These are phyloP conservation scores for Stemphylium vesicarium DNA, from an alignment of 2,329 filamentous ascomycete genomes.

Conservation along the genomic window DNA sequence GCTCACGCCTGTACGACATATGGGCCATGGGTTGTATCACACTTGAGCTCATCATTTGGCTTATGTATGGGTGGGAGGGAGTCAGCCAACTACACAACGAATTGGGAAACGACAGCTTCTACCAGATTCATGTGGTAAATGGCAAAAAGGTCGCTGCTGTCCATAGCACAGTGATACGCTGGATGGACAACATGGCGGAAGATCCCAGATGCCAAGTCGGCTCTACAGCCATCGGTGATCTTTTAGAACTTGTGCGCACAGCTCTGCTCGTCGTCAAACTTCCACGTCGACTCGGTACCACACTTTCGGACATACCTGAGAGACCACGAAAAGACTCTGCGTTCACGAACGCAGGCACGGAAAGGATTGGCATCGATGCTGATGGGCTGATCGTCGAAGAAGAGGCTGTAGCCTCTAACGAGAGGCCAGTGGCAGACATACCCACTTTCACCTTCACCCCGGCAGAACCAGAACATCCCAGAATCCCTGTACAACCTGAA, in stretches of 20 bases:
- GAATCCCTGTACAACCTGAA: background rate
- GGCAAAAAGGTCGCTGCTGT: background rate
- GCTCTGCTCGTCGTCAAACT: conserved; percentile 10
- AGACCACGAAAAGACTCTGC: background rate
- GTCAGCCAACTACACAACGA: conserved; percentile 1
- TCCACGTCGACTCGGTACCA: background rate
- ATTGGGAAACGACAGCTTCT: background rate
- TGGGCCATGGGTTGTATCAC: conserved; percentile 36
- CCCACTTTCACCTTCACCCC: background rate
- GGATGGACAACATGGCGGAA: conserved; percentile 8
- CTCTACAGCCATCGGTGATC: conserved; percentile 9
- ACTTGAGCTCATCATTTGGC: conserved; percentile 30
- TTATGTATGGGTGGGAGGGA: conserved; percentile 20
- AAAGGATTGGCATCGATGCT: background rate
- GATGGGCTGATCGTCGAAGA: background rate
- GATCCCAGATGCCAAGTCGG: conserved; percentile 2
- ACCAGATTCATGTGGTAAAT: background rate
- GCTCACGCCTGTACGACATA: conserved; percentile 30
- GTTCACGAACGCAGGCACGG: fast-evolving
- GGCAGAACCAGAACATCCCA: background rate
- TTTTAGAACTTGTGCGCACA: conserved; percentile 10
- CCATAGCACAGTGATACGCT: background rate
- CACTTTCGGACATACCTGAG: background rate
- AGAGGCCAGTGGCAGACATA: background rate
- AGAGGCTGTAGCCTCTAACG: background rate